Evolutionary conservation across 495 filamentous ascomycete genomes (phyloP).

Genomic region (Tuber borchii): DNA sequence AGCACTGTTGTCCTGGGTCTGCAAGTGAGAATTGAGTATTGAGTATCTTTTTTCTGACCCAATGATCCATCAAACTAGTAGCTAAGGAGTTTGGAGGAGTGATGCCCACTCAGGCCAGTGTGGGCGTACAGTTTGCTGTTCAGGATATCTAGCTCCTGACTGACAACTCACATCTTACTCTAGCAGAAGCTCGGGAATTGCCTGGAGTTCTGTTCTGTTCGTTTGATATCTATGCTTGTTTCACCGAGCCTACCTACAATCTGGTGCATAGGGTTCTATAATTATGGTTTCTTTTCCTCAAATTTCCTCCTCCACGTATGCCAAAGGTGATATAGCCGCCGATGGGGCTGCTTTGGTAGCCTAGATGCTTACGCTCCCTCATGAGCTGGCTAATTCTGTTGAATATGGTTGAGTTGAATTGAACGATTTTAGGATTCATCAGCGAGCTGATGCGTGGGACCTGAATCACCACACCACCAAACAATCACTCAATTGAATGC

Average conservation of each 20-base stretch:
- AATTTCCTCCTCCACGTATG: neutral
- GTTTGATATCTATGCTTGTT: neutral
- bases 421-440: neutral
- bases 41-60: neutral
- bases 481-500: neutral
- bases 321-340: neutral
- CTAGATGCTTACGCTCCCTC: neutral
- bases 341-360: neutral
- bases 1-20: neutral
- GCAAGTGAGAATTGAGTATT: neutral
- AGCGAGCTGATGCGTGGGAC: neutral
- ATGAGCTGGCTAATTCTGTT: neutral
- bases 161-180: neutral
- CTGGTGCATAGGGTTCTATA: neutral
- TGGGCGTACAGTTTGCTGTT: neutral
- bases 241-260: neutral
- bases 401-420: neutral
- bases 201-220: neutral
- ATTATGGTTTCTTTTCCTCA: neutral
- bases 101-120: neutral
- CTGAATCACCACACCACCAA: neutral
- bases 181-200: neutral
- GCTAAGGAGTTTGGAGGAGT: neutral
- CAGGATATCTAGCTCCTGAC: neutral
- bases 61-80: neutral